Conservation (phyloP, 2,329 filamentous ascomycete species). For the Exophiala viscosa region DNA sequence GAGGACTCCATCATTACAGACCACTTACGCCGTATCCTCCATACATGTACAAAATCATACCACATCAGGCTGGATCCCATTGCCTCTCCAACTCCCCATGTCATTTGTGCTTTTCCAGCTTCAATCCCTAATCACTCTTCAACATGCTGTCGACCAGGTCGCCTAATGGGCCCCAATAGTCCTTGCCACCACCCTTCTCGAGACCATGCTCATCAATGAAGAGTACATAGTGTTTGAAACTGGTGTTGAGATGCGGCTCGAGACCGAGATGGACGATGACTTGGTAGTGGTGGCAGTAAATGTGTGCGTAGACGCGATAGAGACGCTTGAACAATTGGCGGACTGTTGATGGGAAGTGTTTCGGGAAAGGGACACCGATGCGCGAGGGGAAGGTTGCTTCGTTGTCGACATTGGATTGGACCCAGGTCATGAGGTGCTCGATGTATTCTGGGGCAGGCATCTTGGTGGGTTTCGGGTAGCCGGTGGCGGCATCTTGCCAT, state of each 20-base stretch:
- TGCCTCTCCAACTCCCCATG: background rate
- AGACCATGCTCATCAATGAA: conserved; percentile 96
- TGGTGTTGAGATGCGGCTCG: conserved; percentile 96
- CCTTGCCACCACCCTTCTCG: conserved; percentile 71
- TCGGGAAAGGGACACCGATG: conserved; percentile 90
- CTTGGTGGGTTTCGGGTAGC: conserved; percentile 90
- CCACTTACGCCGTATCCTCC: too few species aligned
- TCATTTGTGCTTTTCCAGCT: background rate
- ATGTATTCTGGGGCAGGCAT: conserved; percentile 97
- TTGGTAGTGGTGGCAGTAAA: conserved; percentile 99
- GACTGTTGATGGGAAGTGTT: conserved; percentile 81
- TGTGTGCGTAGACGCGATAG: conserved; percentile 97
- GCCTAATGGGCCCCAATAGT: conserved; percentile 94
- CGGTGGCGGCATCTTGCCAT: conserved; percentile 89
- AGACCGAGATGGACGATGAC: conserved; percentile 92
- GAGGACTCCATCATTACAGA: too few species aligned
- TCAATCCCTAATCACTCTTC: conserved; percentile 67
- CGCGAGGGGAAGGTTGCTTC: conserved; percentile 91
- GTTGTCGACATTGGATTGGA: conserved; percentile 92
- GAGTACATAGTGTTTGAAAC: conserved; percentile 98
- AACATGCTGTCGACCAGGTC: conserved; percentile 98
- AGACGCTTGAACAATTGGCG: conserved; percentile 98
- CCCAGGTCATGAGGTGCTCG: conserved; percentile 96
- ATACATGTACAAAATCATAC: too few species aligned
- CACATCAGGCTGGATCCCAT: too few species aligned